Base-by-base conservation (phyloP, 805 yeast species). In the Candida caryicola region DNA sequence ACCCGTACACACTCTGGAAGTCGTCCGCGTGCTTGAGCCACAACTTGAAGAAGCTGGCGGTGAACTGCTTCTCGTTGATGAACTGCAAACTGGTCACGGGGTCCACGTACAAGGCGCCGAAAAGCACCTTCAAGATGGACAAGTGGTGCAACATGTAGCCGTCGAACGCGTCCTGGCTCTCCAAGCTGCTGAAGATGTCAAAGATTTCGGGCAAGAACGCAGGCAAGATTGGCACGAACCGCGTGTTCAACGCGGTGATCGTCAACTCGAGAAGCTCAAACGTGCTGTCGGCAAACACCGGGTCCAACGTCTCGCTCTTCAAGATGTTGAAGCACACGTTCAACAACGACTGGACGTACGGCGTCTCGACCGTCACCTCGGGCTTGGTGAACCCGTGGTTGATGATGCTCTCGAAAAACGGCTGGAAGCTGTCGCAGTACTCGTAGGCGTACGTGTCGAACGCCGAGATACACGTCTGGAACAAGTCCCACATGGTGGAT, bases 371-470 rank as follows among this genome's bases (percentile, higher is more conserved):
- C 2, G 70, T 59, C 17, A 62, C 40, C 15, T 51, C 51, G 27
- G 43, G 54, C 51, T 52, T 61, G 17, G 52, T 51, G 55, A 79
- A 79, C 1, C 83, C 83, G 45, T 65, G 61, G 34, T 70, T 64
- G 3, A 77, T 71, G 19, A 79, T 61, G 26, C 73, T 68, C 53
- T 79, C 82, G 45, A 78, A 75, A 52, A 76, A 77, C n/a, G 79
- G 73, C 33, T 69, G 66, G 54, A 74, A 79, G 14, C 66, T 63
- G 50, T 77, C 82, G 51, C 77, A 75, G 54, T 71, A 79, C 47
- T 79, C 84, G 47, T 63, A 60, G 1, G 82, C 84, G 52, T 74
- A 79, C 1, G 79, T 74, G 46, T 76, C 79, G 55, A 78, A 79
- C 0, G 80, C 66, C 23, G 71, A 76, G 29, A 78, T 54, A 25